phyloP scores from a whole-genome alignment of 179 eudicot species.

The Beta lomatogona region DNA sequence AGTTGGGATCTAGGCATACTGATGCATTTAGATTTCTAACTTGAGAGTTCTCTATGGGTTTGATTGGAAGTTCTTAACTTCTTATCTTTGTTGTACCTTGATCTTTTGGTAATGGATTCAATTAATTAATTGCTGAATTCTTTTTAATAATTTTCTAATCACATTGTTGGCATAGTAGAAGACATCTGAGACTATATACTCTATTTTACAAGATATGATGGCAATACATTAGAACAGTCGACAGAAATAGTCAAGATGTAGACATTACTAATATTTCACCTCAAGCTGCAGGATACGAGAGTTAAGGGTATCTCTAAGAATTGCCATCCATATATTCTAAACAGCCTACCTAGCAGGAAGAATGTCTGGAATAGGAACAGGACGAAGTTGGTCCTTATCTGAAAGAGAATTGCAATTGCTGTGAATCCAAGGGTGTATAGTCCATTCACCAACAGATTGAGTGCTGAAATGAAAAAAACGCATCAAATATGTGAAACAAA shows the following conservation, averaged over 20 bases:
- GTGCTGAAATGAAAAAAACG: constrained; percentile 43
- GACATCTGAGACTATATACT: not conserved
- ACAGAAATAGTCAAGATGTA: not conserved
- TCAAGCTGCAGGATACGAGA: not conserved
- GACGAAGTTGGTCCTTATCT: constrained; percentile 93
- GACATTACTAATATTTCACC: not conserved
- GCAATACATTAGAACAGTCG: not conserved
- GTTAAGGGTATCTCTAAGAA: not conserved
- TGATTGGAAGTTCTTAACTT: too few species aligned
- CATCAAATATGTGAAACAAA: not conserved
- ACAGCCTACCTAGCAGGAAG: constrained; percentile 80
- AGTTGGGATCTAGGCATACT: too few species aligned
- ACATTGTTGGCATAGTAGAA: not conserved
- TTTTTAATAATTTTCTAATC: not conserved
- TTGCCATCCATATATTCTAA: constrained; percentile 1
- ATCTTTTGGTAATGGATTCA: too few species aligned
- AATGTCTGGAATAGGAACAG: constrained; percentile 84
- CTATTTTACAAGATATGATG: too few species aligned
- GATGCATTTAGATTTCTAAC: too few species aligned
- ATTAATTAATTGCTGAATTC: too few species aligned
- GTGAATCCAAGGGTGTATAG: constrained; percentile 95
- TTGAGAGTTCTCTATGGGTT: too few species aligned
- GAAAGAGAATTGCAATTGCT: constrained; percentile 90
- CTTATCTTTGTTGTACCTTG: too few species aligned
- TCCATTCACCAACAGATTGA: constrained; percentile 75